These are phyloP conservation scores for Macadamia tetraphylla DNA, from an alignment of 164 flowering plant genomes.

Conservation along the genomic window DNA sequence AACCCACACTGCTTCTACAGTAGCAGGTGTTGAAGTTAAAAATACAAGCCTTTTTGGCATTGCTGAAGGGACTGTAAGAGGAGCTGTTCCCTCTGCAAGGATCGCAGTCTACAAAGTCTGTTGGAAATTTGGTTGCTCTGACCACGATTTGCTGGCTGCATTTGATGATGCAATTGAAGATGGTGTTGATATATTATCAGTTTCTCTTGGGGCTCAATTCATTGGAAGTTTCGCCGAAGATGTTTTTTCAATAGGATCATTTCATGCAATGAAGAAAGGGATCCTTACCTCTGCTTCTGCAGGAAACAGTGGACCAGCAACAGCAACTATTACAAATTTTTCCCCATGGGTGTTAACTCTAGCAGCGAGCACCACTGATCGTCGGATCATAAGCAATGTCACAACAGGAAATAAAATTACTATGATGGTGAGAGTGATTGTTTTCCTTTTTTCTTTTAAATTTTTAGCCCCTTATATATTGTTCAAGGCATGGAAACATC, in stretches of 20 bases:
- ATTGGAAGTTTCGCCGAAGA: constrained; percentile 23
- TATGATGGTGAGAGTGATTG: too few relatives aligned
- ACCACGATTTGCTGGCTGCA: constrained; percentile 12
- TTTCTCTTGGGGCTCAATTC: constrained; percentile 42
- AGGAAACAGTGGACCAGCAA: too few relatives aligned
- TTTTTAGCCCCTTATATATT: too few relatives aligned
- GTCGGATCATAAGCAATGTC: too few relatives aligned
- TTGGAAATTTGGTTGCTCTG: constrained; percentile 42
- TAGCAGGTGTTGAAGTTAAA: constrained; percentile 34
- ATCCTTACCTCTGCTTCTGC: too few relatives aligned
- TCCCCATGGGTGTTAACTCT: too few relatives aligned
- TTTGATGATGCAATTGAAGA: constrained; percentile 15
- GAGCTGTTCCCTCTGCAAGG: constrained; percentile 50
- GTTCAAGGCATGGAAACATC: too few relatives aligned
- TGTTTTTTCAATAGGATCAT: constrained; percentile 54
- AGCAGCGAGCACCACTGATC: too few relatives aligned
- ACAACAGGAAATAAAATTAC: too few relatives aligned
- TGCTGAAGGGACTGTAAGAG: constrained; percentile 58
- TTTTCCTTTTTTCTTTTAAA: too few relatives aligned
- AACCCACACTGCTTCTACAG: constrained; percentile 64
- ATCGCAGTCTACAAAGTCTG: constrained; percentile 63
- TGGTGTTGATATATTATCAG: constrained; percentile 55
- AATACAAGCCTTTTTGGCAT: constrained; percentile 49
- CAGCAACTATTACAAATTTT: too few relatives aligned
- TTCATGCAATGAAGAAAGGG: constrained; percentile 46